Evolutionary conservation across 75 land plant species (phyloP), one percentile per base, ranked within the genome.

Genomic region (Pseudotsuga menziesii): DNA sequence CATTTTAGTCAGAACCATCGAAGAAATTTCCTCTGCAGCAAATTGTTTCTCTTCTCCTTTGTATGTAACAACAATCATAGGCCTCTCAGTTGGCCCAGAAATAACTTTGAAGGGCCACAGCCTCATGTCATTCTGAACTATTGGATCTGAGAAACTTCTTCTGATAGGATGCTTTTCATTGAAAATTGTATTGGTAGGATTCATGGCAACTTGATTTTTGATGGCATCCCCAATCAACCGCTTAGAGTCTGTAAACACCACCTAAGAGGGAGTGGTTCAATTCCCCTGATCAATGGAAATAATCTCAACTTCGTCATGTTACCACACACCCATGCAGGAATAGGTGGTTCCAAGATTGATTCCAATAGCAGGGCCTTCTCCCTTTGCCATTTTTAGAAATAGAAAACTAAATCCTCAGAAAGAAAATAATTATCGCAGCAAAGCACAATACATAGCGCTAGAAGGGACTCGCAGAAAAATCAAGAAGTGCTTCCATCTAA

Each of bases 31-130:
- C 62, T 82, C 83, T 8, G 83, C 83, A 35, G 84, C 71, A 4
- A 81, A 81, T 3, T 48, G 67, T 58, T 82, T 82, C 55, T 73
- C 77, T 57, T 82, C 83, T 0, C 83, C 83, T 20, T 82, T 82
- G 66, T 82, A 82, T 2, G 19, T 62, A 48, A 82, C 84, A 22
- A 41, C 58, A 55, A 82, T 82, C 84, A 82, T 82, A 25, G 83
- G 83, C 83, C 80, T 82, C 20, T 82, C 83, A n/a, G 82, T 83
- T 13, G 83, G 83, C 56, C 83, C 83, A 11, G 83, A 39, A 23
- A 74, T 73, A 17, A 82, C 84, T 78, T 82, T 82, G 83, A 82
- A 82, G 5, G 83, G 83, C 83, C 83, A 82, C 3, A 80, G 55
- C 82, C 78, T 80, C 20, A 80, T 80, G 44, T 80, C 81, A 20